Evolutionary conservation across 176 grass and related monocot genomes (phyloP).

Genomic region (Paspalum notatum): DNA sequence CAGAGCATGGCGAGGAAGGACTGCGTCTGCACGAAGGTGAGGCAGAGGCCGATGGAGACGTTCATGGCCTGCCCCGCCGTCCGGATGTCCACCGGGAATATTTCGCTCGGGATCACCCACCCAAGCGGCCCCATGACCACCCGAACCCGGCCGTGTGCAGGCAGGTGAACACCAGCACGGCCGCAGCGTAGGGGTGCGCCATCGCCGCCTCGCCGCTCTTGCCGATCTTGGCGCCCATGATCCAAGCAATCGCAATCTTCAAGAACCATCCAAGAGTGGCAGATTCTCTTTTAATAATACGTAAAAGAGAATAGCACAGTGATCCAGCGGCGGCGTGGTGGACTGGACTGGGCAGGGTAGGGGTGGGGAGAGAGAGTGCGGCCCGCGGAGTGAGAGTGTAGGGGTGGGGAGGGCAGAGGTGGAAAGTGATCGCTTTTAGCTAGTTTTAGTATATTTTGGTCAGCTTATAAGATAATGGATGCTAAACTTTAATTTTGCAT

Average conservation of each 20-base stretch:
- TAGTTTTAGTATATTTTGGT: no score
- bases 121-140: conserved; percentile 78
- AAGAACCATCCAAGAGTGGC: background rate
- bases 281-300: background rate
- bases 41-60: conserved; percentile 54
- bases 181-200: conserved; percentile 51
- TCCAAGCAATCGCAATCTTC: conserved; percentile 72
- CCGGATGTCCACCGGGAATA: conserved; percentile 84
- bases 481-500: no score
- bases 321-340: no score
- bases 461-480: no score
- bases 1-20: conserved; percentile 87
- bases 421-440: no score
- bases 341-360: no score
- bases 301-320: background rate
- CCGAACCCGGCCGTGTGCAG: conserved; percentile 65
- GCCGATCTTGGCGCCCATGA: conserved; percentile 62
- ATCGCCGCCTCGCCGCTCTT: conserved; percentile 39
- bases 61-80: conserved; percentile 78
- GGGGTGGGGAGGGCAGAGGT: no score
- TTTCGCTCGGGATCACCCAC: conserved; percentile 79
- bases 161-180: conserved; percentile 61
- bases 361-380: no score
- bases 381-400: no score
- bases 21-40: conserved; percentile 82